Percentiles rank a stretch among this genome's conserved stretches.
phyloP scores from a whole-genome alignment of 306 rosid species.

The Cyclanthera cordifolia region DNA sequence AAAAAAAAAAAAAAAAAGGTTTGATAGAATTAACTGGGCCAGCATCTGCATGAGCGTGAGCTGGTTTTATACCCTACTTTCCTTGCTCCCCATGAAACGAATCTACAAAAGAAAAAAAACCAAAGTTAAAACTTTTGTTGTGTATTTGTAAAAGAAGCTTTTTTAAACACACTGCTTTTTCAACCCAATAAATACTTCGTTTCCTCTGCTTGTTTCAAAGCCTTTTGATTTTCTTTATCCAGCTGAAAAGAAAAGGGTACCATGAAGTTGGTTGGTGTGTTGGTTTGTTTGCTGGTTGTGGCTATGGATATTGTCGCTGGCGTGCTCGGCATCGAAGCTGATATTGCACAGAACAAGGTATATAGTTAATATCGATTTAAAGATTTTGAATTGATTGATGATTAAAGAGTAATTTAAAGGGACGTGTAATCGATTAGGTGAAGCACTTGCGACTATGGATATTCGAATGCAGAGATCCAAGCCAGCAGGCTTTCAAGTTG shows the following conservation, averaged over 20 bases:
- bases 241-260: neutral
- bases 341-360: constrained; percentile 79
- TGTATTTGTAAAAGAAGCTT: constrained; percentile 35
- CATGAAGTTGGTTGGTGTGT: constrained; percentile 54
- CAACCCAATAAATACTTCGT: constrained; percentile 14
- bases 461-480: constrained; percentile 91
- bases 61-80: constrained; percentile 59
- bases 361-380: no score
- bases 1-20: constrained; percentile 8
- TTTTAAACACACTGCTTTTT: constrained; percentile 16
- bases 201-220: neutral
- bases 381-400: no score
- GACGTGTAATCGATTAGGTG: constrained; percentile 27
- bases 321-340: constrained; percentile 82
- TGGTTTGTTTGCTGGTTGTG: constrained; percentile 55
- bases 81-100: constrained; percentile 45
- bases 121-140: constrained; percentile 23
- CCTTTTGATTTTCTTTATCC: neutral
- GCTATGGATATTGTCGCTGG: constrained; percentile 77
- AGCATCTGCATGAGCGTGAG: constrained; percentile 25
- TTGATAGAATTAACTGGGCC: constrained; percentile 1
- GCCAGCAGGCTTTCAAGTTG: constrained; percentile 63
- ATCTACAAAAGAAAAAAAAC: constrained; percentile 36
- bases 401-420: no score
- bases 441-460: constrained; percentile 77